Evolutionary conservation across 2,329 filamentous ascomycete species (phyloP), one percentile per base, ranked within the genome.

Genomic region (Xylariaceae sp.): DNA sequence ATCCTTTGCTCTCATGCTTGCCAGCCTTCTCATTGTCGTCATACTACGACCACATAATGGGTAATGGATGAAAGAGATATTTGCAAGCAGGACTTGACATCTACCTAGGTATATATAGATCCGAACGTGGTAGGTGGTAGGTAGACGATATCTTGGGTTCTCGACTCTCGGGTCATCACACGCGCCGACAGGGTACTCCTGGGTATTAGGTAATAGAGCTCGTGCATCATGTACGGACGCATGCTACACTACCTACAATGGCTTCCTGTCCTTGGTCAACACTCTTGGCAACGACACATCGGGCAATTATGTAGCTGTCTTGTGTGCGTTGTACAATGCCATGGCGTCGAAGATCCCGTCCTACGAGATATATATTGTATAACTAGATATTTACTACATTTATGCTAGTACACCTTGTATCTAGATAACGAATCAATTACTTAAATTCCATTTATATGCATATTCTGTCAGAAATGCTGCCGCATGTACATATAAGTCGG

Each of bases 1-100:
- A 50, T 84, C 88, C 2, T 77, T 85, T 69, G 78, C 80, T 2
- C 77, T 88, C 61, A 88, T 88, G 79, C 71, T 86, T 44, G 77
- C 80, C 34, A 84, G 80, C 52, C 71, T 88, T 61, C 76, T 84
- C 11, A 80, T 88, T 3, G 82, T 88, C 1, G 70, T 87, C 51
- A 78, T 83, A 13, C 80, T 85, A 55, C 80, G 83, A 54, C 72
- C 73, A 44, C 61, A 63, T 13, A 50, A 49, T 23, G 48, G 44
- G 5, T 7, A 41, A 44, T 51, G 53, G 54, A 11, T 30, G 15
- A 13, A 10, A n/a, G 17, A 17, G 41, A 23, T 52, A 18, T 48
- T 48, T 49, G 45, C 37, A 39, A 9, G 35, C n/a, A 15, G 7
- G 30, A 45, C 41, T 45, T 13, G 41, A 6, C n/a, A n/a, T 41